phyloP scores from a whole-genome alignment of 805 yeast species.

The Metschnikowia peoriensis region DNA sequence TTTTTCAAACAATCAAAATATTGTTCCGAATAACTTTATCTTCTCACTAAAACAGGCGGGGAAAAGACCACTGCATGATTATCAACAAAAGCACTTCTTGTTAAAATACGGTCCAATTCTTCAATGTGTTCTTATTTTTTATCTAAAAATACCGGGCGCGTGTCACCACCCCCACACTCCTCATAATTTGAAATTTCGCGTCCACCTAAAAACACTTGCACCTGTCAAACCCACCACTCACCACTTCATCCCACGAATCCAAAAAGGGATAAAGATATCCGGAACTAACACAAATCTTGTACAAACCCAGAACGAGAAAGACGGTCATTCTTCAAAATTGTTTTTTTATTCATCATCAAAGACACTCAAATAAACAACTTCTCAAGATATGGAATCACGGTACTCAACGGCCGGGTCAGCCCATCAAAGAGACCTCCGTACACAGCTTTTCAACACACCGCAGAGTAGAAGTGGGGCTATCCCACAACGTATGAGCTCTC shows the following conservation, averaged over 20 bases:
- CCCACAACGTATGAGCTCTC: conserved; percentile 35
- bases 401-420: conserved; percentile 24
- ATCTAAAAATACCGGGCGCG: background rate
- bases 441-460: conserved; percentile 36
- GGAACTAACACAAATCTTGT: no score
- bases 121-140: no score
- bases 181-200: background rate
- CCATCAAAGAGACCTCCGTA: conserved; percentile 42
- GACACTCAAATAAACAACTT: background rate
- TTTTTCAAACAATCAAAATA: no score
- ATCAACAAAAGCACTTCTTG: no score
- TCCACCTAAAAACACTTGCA: background rate
- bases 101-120: no score
- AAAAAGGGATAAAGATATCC: no score
- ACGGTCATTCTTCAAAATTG: background rate
- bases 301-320: no score
- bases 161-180: background rate
- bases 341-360: background rate
- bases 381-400: conserved; percentile 14
- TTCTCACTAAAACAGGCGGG: no score
- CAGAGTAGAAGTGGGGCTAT: conserved; percentile 15
- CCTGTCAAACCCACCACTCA: background rate
- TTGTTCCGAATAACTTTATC: no score
- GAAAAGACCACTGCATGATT: no score
- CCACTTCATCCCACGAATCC: background rate